Percentiles rank a stretch among this genome's conserved stretches.
Evolutionary conservation across 2,329 filamentous ascomycete genomes (phyloP).

Genomic region (Coniochaeta pulveracea): DNA sequence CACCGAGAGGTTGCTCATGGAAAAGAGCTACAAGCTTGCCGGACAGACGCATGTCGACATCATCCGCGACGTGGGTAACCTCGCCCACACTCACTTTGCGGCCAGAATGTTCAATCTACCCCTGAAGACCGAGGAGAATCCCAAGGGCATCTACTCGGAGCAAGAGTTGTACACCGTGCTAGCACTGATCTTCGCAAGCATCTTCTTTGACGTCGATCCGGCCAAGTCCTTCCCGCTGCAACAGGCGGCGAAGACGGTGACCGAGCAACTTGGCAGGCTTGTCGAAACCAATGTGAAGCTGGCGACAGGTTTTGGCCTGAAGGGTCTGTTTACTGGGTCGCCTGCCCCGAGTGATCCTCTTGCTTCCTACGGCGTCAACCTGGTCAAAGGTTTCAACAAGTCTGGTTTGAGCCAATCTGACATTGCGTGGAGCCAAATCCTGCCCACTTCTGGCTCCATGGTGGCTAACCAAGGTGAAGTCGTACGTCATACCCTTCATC

Average conservation of each 20-base stretch:
- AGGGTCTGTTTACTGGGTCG: constrained; percentile 41
- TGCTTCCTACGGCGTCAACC: constrained; percentile 50
- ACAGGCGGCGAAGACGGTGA: constrained; percentile 43
- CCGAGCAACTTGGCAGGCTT: constrained; percentile 45
- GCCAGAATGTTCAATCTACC: constrained; percentile 54
- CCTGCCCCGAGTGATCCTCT: constrained; percentile 41
- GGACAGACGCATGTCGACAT: constrained; percentile 59
- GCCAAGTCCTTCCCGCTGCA: constrained; percentile 55
- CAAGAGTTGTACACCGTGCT: constrained; percentile 51
- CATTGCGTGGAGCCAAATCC: constrained; percentile 58
- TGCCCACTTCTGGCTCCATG: constrained; percentile 55
- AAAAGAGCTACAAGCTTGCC: constrained; percentile 53
- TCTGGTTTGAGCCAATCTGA: constrained; percentile 51
- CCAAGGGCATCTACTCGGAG: constrained; percentile 44
- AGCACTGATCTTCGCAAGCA: constrained; percentile 50
- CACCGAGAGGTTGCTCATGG: constrained; percentile 46
- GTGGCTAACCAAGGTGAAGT: constrained; percentile 62
- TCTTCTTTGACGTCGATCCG: constrained; percentile 57
- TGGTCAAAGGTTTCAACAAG: constrained; percentile 55
- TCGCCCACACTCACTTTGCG: constrained; percentile 53
- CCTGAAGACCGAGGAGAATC: constrained; percentile 49
- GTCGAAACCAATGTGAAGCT: constrained; percentile 56
- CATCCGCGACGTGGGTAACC: constrained; percentile 57
- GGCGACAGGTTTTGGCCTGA: constrained; percentile 30
- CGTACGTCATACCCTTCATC: constrained; percentile 24